A percentile compares a stretch with the other conserved stretches of the same genome.
Conservation (phyloP, 176 grass and related monocot genomes). For the Panicum miliaceum region DNA sequence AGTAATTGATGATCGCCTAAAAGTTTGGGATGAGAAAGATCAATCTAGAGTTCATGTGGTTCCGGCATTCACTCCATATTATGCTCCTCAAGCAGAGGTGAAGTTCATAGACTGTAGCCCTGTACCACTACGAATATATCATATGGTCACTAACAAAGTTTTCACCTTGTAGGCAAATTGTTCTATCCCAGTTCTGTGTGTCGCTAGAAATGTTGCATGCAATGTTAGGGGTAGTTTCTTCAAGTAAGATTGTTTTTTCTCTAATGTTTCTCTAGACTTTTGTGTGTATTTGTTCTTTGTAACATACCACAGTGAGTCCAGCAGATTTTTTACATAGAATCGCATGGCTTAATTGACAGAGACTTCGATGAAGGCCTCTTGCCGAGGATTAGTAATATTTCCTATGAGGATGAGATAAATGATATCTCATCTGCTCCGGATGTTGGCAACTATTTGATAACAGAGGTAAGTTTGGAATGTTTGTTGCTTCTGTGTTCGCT, state of each 20-base stretch:
- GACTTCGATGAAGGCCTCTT: conserved; percentile 91
- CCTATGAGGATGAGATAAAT: conserved; percentile 87
- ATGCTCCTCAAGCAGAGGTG: conserved; percentile 99
- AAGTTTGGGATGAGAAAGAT: conserved; percentile 99
- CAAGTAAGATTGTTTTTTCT: conserved; percentile 68
- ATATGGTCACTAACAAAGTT: conserved; percentile 43
- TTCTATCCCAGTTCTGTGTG: conserved; percentile 81
- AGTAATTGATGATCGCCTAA: conserved; percentile 95
- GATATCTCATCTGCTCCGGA: conserved; percentile 84
- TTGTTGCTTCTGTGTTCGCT: conserved; percentile 27
- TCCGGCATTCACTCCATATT: conserved; percentile 96
- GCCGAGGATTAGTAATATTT: conserved; percentile 63
- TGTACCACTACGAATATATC: conserved; percentile 8
- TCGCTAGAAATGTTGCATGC: conserved; percentile 98
- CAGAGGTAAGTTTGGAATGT: conserved; percentile 59
- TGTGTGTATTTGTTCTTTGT: conserved; percentile 20
- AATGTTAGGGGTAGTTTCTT: conserved; percentile 97
- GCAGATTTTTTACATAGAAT: conserved; percentile 30
- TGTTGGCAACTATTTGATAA: conserved; percentile 90
- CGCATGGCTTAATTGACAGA: conserved; percentile 52
- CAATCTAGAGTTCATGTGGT: conserved; percentile 94
- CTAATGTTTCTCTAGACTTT: conserved; percentile 20
- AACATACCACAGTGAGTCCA: neutral
- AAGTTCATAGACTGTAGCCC: conserved; percentile 26
- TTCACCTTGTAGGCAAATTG: conserved; percentile 65